A percentile compares a stretch with the other conserved stretches of the same genome.
phyloP scores from a whole-genome alignment of 306 rosid species.

The Prunus campanulata region DNA sequence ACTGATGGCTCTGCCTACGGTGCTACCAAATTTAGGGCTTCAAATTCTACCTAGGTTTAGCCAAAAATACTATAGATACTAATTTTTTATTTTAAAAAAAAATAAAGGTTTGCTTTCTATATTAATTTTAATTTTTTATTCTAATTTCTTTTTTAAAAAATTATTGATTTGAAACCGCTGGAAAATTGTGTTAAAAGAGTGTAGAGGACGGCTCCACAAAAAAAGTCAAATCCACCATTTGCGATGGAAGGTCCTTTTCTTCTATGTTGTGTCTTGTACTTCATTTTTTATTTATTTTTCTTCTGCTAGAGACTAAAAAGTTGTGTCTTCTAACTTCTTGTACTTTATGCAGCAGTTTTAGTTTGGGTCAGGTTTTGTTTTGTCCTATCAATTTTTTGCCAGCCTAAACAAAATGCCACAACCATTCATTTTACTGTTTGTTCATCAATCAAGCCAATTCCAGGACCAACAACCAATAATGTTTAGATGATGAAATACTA shows the following conservation, averaged over 20 bases:
- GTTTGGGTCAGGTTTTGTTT: too few relatives aligned
- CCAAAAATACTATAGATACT: too few relatives aligned
- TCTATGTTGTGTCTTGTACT: neutral
- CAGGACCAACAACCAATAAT: neutral
- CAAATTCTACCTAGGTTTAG: too few relatives aligned
- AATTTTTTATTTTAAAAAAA: too few relatives aligned
- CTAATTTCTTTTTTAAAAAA: too few relatives aligned
- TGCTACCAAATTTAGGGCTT: too few relatives aligned
- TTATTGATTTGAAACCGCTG: neutral
- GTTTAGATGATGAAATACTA: neutral
- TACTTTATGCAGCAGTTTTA: neutral
- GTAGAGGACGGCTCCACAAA: slow-evolving; percentile 1
- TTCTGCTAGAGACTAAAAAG: neutral
- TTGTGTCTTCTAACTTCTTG: neutral
- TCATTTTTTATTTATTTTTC: neutral
- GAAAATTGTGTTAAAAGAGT: neutral
- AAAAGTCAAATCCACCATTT: slow-evolving; percentile 27
- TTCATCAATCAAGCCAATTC: neutral
- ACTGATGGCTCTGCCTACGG: too few relatives aligned
- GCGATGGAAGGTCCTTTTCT: neutral
- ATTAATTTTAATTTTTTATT: too few relatives aligned
- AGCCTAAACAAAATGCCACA: neutral
- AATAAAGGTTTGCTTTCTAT: too few relatives aligned
- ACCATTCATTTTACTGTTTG: neutral
- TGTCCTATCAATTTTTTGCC: neutral